Evolutionary conservation across 768 basidiomycete species (phyloP).

Genomic region (Leccinum fibrillosum): DNA sequence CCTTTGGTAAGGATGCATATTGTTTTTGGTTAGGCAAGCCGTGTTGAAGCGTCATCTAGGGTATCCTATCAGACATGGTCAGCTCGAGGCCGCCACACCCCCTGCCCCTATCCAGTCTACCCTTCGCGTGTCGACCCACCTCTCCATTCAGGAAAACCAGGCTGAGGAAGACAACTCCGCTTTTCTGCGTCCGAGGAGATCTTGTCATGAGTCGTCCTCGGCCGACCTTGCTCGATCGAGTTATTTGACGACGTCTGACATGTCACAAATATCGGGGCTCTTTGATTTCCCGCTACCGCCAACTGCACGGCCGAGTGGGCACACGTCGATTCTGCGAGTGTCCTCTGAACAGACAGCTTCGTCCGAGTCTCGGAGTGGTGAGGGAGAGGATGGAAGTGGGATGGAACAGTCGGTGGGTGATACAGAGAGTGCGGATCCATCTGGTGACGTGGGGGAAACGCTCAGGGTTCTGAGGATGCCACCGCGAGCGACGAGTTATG

Average conservation of each 20-base stretch:
- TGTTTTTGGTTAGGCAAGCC: not conserved
- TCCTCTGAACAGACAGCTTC: conserved; percentile 35
- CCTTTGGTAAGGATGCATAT: conserved; percentile 22
- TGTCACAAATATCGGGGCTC: conserved; percentile 65
- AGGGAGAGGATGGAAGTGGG: not conserved
- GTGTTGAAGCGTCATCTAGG: conserved; percentile 16
- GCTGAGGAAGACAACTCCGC: conserved; percentile 2
- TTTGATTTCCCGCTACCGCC: conserved; percentile 75
- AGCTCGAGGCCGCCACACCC: conserved; percentile 13
- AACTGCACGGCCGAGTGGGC: conserved; percentile 22
- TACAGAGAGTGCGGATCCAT: conserved; percentile 1
- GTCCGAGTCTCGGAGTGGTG: not conserved
- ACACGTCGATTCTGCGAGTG: conserved; percentile 43
- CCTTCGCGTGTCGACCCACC: conserved; percentile 20
- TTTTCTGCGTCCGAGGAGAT: conserved; percentile 15
- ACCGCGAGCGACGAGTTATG: conserved; percentile 7
- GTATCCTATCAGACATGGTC: conserved; percentile 21
- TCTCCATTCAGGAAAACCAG: conserved; percentile 16
- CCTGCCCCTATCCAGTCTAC: conserved; percentile 11
- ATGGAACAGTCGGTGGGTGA: not conserved
- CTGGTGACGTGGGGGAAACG: conserved; percentile 14
- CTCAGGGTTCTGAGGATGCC: conserved; percentile 10
- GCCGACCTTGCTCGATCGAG: conserved; percentile 45
- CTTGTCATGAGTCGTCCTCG: conserved; percentile 24
- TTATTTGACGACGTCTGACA: conserved; percentile 56